Conservation (phyloP, 768 basidiomycete genomes). For the Boletus pseudo-olivaceus region DNA sequence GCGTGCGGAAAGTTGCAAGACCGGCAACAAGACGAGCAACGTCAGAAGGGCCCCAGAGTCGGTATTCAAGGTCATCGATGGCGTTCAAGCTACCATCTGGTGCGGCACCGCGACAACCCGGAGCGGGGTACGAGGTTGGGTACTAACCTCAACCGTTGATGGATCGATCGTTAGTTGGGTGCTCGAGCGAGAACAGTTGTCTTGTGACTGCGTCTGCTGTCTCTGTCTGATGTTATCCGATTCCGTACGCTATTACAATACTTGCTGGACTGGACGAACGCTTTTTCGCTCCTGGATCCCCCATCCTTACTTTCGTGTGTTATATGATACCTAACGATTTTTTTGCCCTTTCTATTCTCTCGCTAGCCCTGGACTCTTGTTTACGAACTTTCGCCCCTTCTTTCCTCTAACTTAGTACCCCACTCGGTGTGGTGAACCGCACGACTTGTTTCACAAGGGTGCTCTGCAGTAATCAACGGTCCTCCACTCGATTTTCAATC, state of each 20-base stretch:
- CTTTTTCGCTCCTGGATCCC: not conserved
- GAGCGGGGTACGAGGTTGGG: slow-evolving; percentile 17
- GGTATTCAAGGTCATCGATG: slow-evolving; percentile 65
- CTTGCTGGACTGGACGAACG: slow-evolving; percentile 11
- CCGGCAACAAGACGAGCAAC: slow-evolving; percentile 52
- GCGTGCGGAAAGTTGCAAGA: slow-evolving; percentile 76
- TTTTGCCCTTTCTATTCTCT: slow-evolving; percentile 2
- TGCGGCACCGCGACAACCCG: slow-evolving; percentile 60
- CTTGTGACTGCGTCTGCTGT: not conserved
- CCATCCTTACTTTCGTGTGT: not conserved
- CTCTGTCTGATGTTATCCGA: not conserved
- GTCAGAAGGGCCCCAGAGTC: slow-evolving; percentile 56
- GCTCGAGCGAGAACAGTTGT: not conserved
- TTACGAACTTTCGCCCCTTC: not conserved
- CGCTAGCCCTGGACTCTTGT: slow-evolving; percentile 8
- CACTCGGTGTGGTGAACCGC: not conserved
- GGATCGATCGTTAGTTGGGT: slow-evolving; percentile 3
- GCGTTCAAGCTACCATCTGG: slow-evolving; percentile 63
- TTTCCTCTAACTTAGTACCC: slow-evolving; percentile 9
- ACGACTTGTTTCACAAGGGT: not conserved
- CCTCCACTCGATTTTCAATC: not conserved
- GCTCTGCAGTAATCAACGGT: not conserved
- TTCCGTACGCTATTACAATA: slow-evolving; percentile 3
- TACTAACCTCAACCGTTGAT: slow-evolving; percentile 4
- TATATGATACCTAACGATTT: slow-evolving; percentile 12